A percentile compares a stretch with the other conserved stretches of the same genome.
These are phyloP conservation scores for Macrolepiota albuminosa DNA, from an alignment of 768 basidiomycete species.

Conservation along the genomic window DNA sequence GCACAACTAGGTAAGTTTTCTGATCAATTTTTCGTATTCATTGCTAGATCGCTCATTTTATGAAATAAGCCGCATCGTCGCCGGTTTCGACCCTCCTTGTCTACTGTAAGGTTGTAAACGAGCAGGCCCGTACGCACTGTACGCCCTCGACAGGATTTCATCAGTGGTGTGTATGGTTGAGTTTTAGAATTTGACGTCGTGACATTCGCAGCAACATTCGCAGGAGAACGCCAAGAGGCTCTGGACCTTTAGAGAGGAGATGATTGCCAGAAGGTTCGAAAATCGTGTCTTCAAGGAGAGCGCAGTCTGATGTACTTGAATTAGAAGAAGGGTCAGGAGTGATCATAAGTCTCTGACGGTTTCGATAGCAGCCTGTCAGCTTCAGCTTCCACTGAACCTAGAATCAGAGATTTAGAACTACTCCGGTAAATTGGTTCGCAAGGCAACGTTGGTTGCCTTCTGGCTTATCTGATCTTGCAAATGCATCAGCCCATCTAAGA, in stretches of 20 bases:
- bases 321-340: no score
- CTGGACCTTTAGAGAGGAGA: constrained; percentile 15
- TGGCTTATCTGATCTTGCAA: constrained; percentile 1
- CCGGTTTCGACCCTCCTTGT: constrained; percentile 6
- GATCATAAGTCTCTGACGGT: no score
- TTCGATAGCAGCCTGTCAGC: no score
- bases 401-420: no score
- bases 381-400: no score
- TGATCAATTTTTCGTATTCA: background rate
- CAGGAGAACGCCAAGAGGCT: constrained; percentile 11
- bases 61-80: constrained; percentile 1
- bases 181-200: background rate
- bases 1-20: constrained; percentile 4
- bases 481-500: constrained; percentile 2
- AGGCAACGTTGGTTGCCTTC: constrained; percentile 4
- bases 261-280: constrained; percentile 9
- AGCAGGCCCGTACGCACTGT: constrained; percentile 6
- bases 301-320: no score
- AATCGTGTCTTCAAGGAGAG: no score
- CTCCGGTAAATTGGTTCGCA: background rate
- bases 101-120: constrained; percentile 6
- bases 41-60: background rate
- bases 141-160: constrained; percentile 1
- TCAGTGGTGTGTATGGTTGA: background rate
- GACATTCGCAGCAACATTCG: background rate